These are phyloP conservation scores for Puccinellia tenuiflora DNA, from an alignment of 176 grass and related monocot species.

Conservation along the genomic window DNA sequence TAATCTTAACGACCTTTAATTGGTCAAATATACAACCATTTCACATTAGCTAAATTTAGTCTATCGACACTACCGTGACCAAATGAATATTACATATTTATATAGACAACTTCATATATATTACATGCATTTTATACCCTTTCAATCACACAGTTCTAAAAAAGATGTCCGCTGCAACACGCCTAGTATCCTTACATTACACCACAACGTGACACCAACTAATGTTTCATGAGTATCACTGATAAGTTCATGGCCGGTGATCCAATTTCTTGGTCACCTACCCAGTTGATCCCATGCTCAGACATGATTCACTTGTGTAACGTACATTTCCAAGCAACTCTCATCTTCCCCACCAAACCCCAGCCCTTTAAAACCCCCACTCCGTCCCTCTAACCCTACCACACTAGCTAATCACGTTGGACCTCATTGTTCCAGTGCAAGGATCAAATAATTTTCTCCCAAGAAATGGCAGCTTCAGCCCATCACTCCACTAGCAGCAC, in stretches of 20 bases:
- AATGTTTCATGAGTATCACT: neutral
- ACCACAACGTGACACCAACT: neutral
- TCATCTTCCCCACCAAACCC: constrained; percentile 21
- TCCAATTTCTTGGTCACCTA: constrained; percentile 1
- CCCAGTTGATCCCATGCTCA: neutral
- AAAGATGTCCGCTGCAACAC: too few relatives aligned
- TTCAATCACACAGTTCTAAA: too few relatives aligned
- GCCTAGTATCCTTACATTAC: too few relatives aligned
- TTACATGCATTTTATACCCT: too few relatives aligned
- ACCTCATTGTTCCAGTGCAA: neutral
- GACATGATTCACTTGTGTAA: neutral
- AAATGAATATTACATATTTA: too few relatives aligned
- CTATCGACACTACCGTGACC: too few relatives aligned
- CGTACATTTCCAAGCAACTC: constrained; percentile 21
- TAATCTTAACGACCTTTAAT: too few relatives aligned
- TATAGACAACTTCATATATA: too few relatives aligned
- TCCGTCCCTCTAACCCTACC: neutral
- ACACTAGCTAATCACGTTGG: neutral
- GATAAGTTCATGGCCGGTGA: neutral
- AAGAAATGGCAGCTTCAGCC: constrained; percentile 27
- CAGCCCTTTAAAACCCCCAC: neutral
- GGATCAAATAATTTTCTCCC: neutral
- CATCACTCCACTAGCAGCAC: neutral
- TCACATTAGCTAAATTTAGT: too few relatives aligned
- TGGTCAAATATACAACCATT: too few relatives aligned